Conservation (phyloP, 805 yeast species). For the Priceomyces haplophilus region DNA sequence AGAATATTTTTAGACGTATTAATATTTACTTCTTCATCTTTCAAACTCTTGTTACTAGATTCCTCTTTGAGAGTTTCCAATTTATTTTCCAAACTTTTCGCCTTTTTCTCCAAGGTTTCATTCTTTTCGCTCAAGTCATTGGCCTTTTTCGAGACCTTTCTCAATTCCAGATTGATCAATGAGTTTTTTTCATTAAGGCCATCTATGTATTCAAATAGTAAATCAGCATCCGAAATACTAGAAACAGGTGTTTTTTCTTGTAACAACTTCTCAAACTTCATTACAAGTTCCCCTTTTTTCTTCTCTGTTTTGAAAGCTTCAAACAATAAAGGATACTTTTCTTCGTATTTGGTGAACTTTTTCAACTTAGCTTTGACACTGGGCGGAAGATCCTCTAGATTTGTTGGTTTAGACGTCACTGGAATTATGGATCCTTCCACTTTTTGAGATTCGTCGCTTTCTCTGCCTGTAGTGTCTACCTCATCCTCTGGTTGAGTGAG, state of each 20-base stretch:
- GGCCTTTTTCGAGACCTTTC: constrained; percentile 39
- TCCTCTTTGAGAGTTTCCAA: not conserved
- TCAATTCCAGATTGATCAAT: constrained; percentile 64
- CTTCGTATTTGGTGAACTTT: constrained; percentile 83
- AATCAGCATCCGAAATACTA: constrained; percentile 67
- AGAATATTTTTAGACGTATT: not conserved
- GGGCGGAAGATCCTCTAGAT: constrained; percentile 44
- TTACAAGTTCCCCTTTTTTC: constrained; percentile 57
- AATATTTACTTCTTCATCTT: too few relatives aligned
- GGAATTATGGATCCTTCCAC: constrained; percentile 4
- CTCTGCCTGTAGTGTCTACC: constrained; percentile 7
- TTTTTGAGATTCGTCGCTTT: constrained; percentile 5
- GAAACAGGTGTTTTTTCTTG: constrained; percentile 80
- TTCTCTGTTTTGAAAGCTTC: constrained; percentile 85
- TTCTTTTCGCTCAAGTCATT: constrained; percentile 4
- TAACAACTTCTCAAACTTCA: constrained; percentile 63
- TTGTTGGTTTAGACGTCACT: not conserved
- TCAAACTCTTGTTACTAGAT: not conserved
- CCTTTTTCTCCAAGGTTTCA: not conserved
- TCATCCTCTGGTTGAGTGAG: constrained; percentile 46
- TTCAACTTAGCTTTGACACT: constrained; percentile 59
- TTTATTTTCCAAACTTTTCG: not conserved
- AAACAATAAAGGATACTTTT: constrained; percentile 79
- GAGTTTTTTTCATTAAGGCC: constrained; percentile 59
- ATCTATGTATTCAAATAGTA: constrained; percentile 65